These are phyloP conservation scores for Magnaporthiopsis poae DNA, from an alignment of 2,329 filamentous ascomycete species.

Conservation along the genomic window DNA sequence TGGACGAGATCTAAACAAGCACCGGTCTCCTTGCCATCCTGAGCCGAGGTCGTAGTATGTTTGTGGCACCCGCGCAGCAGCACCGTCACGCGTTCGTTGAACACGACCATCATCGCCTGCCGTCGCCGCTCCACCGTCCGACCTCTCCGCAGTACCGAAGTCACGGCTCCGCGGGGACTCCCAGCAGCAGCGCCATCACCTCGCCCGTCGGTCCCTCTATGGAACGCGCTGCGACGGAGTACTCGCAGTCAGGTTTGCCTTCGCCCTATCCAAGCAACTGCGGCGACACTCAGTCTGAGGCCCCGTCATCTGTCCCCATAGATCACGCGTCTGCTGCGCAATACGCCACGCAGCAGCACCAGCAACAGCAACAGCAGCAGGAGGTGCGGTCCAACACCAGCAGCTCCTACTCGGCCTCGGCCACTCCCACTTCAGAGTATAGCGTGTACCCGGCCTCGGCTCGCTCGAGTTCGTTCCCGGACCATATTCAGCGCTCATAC, in stretches of 20 bases:
- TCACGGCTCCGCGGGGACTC: constrained; percentile 11
- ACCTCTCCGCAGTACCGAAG: constrained; percentile 13
- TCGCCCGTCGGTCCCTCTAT: constrained; percentile 28
- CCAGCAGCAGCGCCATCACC: constrained; percentile 11
- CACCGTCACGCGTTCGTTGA: constrained; percentile 13
- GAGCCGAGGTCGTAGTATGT: constrained; percentile 14
- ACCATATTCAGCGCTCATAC: constrained; percentile 78
- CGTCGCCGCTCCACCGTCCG: constrained; percentile 6
- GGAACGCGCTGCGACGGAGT: constrained; percentile 60
- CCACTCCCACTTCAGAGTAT: constrained; percentile 85
- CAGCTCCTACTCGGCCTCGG: constrained; percentile 60
- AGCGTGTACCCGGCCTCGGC: constrained; percentile 63
- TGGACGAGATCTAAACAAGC: constrained; percentile 6
- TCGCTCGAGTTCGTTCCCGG: constrained; percentile 75
- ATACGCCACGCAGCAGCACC: constrained; percentile 56
- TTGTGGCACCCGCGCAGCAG: constrained; percentile 12
- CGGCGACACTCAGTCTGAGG: constrained; percentile 72
- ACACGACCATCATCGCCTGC: constrained; percentile 13
- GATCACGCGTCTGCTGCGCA: constrained; percentile 90
- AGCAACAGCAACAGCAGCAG: constrained; percentile 28
- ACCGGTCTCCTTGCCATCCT: constrained; percentile 3
- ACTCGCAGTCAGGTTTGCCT: constrained; percentile 81
- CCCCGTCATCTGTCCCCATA: constrained; percentile 51
- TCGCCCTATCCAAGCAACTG: constrained; percentile 58
- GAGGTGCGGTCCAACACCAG: constrained; percentile 53